phyloP scores from a whole-genome alignment of 2,329 filamentous ascomycete genomes.

The Penicillium polonicum region DNA sequence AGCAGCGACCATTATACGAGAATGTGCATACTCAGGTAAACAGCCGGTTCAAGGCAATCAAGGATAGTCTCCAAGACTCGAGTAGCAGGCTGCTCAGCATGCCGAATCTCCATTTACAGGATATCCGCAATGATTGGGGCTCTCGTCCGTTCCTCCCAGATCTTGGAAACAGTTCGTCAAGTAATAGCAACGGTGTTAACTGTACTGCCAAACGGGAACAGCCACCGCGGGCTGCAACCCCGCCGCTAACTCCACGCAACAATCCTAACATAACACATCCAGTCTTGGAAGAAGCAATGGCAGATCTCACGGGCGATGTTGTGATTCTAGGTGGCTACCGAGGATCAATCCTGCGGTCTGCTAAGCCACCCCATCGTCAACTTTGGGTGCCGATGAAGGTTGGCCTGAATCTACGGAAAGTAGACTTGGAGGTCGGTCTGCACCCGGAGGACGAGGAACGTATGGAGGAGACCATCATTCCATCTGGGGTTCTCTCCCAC shows the following conservation, averaged over 20 bases:
- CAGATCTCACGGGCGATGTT: conserved; percentile 75
- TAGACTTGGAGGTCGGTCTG: conserved; percentile 83
- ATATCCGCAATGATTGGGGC: conserved; percentile 39
- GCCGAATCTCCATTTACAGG: conserved; percentile 45
- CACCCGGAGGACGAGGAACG: conserved; percentile 76
- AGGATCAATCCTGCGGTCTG: conserved; percentile 83
- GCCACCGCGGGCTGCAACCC: conserved; percentile 4
- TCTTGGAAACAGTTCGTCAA: conserved; percentile 18
- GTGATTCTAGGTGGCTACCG: conserved; percentile 88
- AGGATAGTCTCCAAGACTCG: conserved; percentile 81
- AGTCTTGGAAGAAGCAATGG: conserved; percentile 60
- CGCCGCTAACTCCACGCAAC: conserved; percentile 22
- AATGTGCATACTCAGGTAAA: conserved; percentile 83
- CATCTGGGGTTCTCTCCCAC: conserved; percentile 85
- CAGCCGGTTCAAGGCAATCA: conserved; percentile 83
- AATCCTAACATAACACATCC: conserved; percentile 36
- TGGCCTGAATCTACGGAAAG: conserved; percentile 85
- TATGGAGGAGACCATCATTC: conserved; percentile 79
- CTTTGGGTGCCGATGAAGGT: conserved; percentile 94
- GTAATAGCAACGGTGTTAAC: conserved; percentile 8
- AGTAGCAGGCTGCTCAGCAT: conserved; percentile 63
- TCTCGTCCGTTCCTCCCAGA: conserved; percentile 36
- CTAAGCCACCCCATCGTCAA: conserved; percentile 77
- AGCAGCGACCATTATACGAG: conserved; percentile 77
- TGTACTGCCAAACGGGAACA: conserved; percentile 12